Evolutionary conservation across 2,329 filamentous ascomycete species (phyloP).

Genomic region (Fusarium cicatricum): DNA sequence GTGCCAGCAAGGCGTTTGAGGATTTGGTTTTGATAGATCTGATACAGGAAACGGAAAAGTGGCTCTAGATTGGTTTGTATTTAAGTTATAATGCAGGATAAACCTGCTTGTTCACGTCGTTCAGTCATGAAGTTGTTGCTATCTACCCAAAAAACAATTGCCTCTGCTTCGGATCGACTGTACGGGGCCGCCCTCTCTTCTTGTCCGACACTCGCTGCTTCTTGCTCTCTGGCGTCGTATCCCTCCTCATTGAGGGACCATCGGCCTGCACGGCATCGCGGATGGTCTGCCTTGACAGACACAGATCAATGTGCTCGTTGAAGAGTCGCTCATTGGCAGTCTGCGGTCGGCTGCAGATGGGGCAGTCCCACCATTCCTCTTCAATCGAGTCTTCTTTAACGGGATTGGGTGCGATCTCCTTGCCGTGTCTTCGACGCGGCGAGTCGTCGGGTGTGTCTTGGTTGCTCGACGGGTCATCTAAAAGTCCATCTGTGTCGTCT

Average conservation of each 20-base stretch:
- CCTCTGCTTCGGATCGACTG: slow-evolving; percentile 57
- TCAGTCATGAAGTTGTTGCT: slow-evolving; percentile 5
- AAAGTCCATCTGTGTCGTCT: slow-evolving; percentile 23
- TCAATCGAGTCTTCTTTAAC: slow-evolving; percentile 46
- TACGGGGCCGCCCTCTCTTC: slow-evolving; percentile 49
- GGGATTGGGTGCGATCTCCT: slow-evolving; percentile 60
- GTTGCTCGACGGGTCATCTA: slow-evolving; percentile 15
- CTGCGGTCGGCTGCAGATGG: slow-evolving; percentile 84
- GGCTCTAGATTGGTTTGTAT: slow-evolving; percentile 7
- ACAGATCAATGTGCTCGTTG: slow-evolving; percentile 93
- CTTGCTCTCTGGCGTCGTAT: slow-evolving; percentile 51
- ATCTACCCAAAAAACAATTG: slow-evolving; percentile 61
- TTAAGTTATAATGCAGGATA: slow-evolving; percentile 12
- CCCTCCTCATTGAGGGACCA: slow-evolving; percentile 36
- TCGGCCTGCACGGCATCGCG: slow-evolving; percentile 77
- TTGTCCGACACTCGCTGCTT: slow-evolving; percentile 47
- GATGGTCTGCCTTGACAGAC: slow-evolving; percentile 86
- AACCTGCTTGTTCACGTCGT: slow-evolving; percentile 4
- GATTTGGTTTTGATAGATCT: slow-evolving; percentile 16
- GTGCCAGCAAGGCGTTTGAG: slow-evolving; percentile 23
- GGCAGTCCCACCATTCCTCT: slow-evolving; percentile 80
- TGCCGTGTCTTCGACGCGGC: slow-evolving; percentile 51
- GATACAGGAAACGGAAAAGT: slow-evolving; percentile 2
- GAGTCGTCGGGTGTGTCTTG: slow-evolving; percentile 14
- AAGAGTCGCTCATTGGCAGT: slow-evolving; percentile 77